Base-by-base conservation (phyloP, 2,329 filamentous ascomycete genomes). In the Onygenales sp. region DNA sequence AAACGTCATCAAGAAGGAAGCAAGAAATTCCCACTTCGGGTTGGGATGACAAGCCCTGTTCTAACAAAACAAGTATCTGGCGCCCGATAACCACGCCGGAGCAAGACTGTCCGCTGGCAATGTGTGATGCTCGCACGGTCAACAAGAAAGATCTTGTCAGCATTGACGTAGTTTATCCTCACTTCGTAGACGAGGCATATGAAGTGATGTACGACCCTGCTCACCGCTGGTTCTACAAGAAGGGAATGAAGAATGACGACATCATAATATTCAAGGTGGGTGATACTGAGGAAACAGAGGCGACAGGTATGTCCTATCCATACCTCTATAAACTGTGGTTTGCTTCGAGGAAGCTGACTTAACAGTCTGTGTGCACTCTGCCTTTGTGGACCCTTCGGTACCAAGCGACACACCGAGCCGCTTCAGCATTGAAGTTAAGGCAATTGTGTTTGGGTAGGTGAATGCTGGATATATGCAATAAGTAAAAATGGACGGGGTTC, bases 371-470 rank as follows among this genome's bases (percentile, higher is more conserved):
- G 9, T 14, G 14, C 42, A 44, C 42, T 44, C 42, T 14, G 42
- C 42, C 9, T 44, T 44, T 44, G 14, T 44, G n/a, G 42, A 44
- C 42, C n/a, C n/a, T 11, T 14, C n/a, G 3, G 10, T 44, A 17
- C 42, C 42, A 17, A 44, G n/a, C 9, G 21, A 10, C 14, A 14
- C 42, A 9, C 42, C n/a, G 42, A 17, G n/a, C 14, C 42, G 42
- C 2, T 3, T 17, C n/a, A 44, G 42, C 42, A 44, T 44, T 44
- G 42, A 44, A 14, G 14, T 44, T 17, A 14, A 27, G 14, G 42
- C 47, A 43, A 47, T 55, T 27, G 27, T 39, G 31, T 55, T 54
- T 51, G 36, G 36, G 9, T 39, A n/a, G 13, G 13, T 10, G 36
- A 39, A 39, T n/a, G 21, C 2, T 39, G 6, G 13, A 39, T 39